Percentiles rank a stretch among this genome's conserved stretches.
phyloP scores from a whole-genome alignment of 148 eudicot species.

The Rhododendron vialii region DNA sequence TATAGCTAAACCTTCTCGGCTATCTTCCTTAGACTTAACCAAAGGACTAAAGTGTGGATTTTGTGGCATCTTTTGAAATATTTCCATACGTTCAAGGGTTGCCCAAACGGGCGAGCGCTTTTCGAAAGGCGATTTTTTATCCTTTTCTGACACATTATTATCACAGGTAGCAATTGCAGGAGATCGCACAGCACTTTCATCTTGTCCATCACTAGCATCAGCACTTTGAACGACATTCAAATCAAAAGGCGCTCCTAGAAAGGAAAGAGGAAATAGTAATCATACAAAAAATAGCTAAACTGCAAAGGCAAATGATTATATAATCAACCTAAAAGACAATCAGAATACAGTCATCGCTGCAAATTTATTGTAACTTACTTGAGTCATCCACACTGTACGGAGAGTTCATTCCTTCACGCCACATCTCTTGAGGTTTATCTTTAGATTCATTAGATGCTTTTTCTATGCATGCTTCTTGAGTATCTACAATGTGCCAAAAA shows the following conservation, averaged over 20 bases:
- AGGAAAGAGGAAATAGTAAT: not conserved
- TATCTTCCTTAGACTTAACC: not conserved
- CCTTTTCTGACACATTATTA: not conserved
- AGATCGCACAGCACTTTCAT: conserved; percentile 2
- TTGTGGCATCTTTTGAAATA: conserved; percentile 7
- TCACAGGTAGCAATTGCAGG: not conserved
- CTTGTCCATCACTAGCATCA: not conserved
- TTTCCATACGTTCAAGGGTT: conserved; percentile 5
- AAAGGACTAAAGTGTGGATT: conserved; percentile 9
- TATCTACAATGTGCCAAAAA: not conserved
- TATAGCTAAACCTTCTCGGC: conserved; percentile 11
- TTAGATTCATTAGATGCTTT: not conserved
- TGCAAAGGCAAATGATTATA: not conserved
- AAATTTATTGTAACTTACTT: not conserved
- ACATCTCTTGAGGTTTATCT: not conserved
- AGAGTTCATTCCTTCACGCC: not conserved
- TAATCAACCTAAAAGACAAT: not conserved
- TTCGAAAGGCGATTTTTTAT: not conserved
- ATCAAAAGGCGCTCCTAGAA: not conserved
- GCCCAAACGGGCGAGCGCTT: conserved; percentile 2
- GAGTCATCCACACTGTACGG: not conserved
- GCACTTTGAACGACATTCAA: not conserved
- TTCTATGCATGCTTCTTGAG: not conserved
- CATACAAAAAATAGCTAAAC: not conserved
- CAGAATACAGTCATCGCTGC: not conserved